A percentile compares a stretch with the other conserved stretches of the same genome.
Conservation (phyloP, 176 grass and related monocot species). For the Tuctoria greenei region DNA sequence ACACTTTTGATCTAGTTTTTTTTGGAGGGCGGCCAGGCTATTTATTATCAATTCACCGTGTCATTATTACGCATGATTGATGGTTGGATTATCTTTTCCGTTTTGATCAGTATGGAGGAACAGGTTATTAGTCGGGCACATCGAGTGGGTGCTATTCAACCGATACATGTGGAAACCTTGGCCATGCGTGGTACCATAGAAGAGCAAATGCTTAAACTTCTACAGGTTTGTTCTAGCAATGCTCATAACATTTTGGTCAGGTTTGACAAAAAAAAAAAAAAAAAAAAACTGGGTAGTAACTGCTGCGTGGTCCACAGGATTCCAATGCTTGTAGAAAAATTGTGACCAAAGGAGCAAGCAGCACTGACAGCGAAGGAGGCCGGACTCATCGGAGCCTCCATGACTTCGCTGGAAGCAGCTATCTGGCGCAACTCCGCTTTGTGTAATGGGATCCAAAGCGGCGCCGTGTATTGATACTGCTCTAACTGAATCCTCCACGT, state of each 20-base stretch:
- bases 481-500: neutral
- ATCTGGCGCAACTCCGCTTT: constrained; percentile 67
- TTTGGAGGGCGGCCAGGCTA: neutral
- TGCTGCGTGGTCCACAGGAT: constrained; percentile 47
- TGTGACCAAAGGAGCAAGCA: constrained; percentile 54
- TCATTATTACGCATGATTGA: constrained; percentile 3
- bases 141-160: constrained; percentile 90
- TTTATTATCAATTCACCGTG: neutral
- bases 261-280: neutral
- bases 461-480: neutral
- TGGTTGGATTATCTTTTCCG: neutral
- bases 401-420: constrained; percentile 95
- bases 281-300: neutral
- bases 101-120: constrained; percentile 83
- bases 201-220: constrained; percentile 90
- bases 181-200: constrained; percentile 93
- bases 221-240: constrained; percentile 54
- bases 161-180: constrained; percentile 85
- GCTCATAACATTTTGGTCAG: neutral
- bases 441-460: constrained; percentile 48
- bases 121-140: constrained; percentile 95
- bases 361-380: constrained; percentile 59
- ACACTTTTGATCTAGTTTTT: neutral
- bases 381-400: constrained; percentile 66
- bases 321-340: constrained; percentile 63